Base-by-base conservation (phyloP, 2,329 filamentous ascomycete genomes). In the Colletotrichum abscissum region DNA sequence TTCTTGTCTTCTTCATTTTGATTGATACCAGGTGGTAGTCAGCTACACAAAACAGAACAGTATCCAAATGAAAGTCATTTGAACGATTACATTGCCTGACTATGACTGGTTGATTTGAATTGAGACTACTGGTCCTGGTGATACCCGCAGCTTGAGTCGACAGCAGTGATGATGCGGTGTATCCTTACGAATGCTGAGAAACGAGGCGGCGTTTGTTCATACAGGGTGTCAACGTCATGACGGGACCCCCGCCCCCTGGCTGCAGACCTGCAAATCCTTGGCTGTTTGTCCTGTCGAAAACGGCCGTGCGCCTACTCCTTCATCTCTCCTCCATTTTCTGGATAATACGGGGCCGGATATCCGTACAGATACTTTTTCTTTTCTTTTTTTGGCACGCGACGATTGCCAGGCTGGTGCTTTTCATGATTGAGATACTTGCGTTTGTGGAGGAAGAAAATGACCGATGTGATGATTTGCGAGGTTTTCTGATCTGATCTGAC, bases 1-100 rank as follows among this genome's bases (percentile, higher is more conserved):
- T 58, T 24, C 60, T 35, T 38, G 28, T 42, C 46, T 12, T 49
- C 54, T 38, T 33, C 54, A 56, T 65, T 57, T 65, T 56, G 38
- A 58, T 75, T 63, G 63, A 71, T 69, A 73, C 73, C 70, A 73
- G 9, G 38, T 60, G 57, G 72, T 63, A 72, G 66, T 38, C 38
- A 58, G 49, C 26, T 19, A 68, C 69, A 33, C 30, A 22, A 22
- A 30, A 55, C 22, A 68, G 46, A 54, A 22, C 63, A 42, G 38
- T 42, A 33, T n/a, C 46, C 24, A 59, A 69, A 59, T 60, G 33
- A 59, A 55, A 59, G 30, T 62, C 22, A 69, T 55, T 2, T 16
- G 24, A 24, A 66, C 28, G 49, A 64, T 5, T 24, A 22, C 24
- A 26, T 30, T 33, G 38, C 28, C 42, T 33, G 5, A 16, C 1